These are phyloP conservation scores for Ganoderma sinense DNA, from an alignment of 1,284 basidiomycete genomes.

Conservation along the genomic window DNA sequence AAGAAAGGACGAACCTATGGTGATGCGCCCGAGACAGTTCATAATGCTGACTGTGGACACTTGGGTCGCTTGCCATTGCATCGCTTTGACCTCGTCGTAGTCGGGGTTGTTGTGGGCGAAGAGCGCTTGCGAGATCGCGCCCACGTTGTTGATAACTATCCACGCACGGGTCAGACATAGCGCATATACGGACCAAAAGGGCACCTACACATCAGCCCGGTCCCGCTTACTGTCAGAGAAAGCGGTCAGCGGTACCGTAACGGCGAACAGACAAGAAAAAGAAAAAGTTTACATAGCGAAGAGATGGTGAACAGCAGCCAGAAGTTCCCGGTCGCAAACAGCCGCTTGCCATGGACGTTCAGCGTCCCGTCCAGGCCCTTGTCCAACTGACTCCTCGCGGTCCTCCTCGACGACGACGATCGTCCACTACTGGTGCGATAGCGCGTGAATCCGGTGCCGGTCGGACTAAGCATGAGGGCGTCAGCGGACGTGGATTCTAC, in stretches of 20 bases:
- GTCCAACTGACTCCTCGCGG: slow-evolving; percentile 8
- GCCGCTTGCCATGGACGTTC: slow-evolving; percentile 56
- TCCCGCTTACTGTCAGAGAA: slow-evolving; percentile 74
- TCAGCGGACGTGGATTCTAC: slow-evolving; percentile 30
- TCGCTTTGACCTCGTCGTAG: slow-evolving; percentile 72
- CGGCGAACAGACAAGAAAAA: neutral
- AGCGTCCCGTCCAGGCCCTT: slow-evolving; percentile 34
- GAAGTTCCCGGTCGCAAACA: slow-evolving; percentile 69
- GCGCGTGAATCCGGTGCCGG: slow-evolving; percentile 27
- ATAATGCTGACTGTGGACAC: slow-evolving; percentile 87
- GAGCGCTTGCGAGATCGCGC: slow-evolving; percentile 89
- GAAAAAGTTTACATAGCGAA: slow-evolving; percentile 74
- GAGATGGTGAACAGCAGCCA: slow-evolving; percentile 78
- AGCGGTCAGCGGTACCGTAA: neutral
- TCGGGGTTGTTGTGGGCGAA: slow-evolving; percentile 70
- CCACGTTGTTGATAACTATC: slow-evolving; percentile 93
- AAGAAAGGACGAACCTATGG: slow-evolving; percentile 62
- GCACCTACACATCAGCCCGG: slow-evolving; percentile 83
- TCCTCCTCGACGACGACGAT: slow-evolving; percentile 24
- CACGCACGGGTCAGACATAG: slow-evolving; percentile 1
- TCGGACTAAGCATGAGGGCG: slow-evolving; percentile 39
- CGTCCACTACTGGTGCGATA: slow-evolving; percentile 35
- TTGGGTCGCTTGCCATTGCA: slow-evolving; percentile 84
- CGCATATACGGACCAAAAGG: neutral
- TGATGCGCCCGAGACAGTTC: slow-evolving; percentile 84